Percentiles rank a stretch among this genome's conserved stretches.
phyloP scores from a whole-genome alignment of 257 asterid species.

The Forsythia viridissima region DNA sequence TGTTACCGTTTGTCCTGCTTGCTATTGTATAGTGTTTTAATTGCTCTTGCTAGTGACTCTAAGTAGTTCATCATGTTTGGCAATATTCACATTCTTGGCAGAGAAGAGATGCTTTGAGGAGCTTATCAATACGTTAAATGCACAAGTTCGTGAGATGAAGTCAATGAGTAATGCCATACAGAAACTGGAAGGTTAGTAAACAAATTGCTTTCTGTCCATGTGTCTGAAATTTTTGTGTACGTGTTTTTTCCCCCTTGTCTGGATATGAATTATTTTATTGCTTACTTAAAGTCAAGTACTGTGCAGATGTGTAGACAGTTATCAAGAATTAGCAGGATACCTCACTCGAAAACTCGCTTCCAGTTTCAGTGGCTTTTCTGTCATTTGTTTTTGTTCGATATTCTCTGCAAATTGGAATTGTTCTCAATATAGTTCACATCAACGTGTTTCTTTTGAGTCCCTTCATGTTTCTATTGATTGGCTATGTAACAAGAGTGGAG shows the following conservation, averaged over 20 bases:
- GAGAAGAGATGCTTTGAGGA: constrained; percentile 88
- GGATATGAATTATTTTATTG: neutral
- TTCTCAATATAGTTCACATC: neutral
- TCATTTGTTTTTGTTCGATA: neutral
- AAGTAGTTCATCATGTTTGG: neutral
- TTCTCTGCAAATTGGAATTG: neutral
- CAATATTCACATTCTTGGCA: constrained; percentile 21
- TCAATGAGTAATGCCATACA: constrained; percentile 72
- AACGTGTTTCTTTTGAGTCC: neutral
- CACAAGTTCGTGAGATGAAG: constrained; percentile 86
- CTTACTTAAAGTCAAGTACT: neutral
- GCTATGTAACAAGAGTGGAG: neutral
- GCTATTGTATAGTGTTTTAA: neutral
- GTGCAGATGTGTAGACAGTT: neutral
- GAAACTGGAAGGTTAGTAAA: constrained; percentile 70
- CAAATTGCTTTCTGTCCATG: constrained; percentile 19
- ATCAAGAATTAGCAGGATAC: neutral
- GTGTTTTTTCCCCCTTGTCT: neutral
- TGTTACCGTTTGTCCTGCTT: constrained; percentile 3
- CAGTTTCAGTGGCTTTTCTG: neutral
- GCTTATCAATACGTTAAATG: constrained; percentile 67
- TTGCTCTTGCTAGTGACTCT: constrained; percentile 3
- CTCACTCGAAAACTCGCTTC: neutral
- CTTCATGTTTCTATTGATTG: neutral
- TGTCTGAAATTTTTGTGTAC: neutral